Evolutionary conservation across 768 basidiomycete genomes (phyloP).

Genomic region (Tricholoma sp.): DNA sequence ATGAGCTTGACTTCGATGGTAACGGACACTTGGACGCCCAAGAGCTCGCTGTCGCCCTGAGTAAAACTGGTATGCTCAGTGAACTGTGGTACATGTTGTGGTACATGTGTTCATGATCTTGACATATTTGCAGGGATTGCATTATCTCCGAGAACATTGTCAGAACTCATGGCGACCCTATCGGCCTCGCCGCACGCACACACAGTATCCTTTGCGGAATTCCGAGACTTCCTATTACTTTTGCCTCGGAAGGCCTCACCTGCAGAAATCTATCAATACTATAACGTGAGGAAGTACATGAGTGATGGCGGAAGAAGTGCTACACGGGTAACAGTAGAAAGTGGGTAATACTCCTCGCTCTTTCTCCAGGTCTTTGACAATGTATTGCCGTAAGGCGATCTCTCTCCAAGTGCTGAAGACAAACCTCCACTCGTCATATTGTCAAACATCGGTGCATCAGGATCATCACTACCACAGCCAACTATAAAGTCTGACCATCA

Average conservation of each 20-base stretch:
- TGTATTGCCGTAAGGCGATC: constrained; percentile 52
- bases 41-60: constrained; percentile 40
- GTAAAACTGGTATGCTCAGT: constrained; percentile 58
- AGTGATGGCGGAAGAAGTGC: constrained; percentile 75
- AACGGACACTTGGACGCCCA: constrained; percentile 74
- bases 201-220: constrained; percentile 74
- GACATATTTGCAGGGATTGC: constrained; percentile 45
- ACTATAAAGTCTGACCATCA: constrained; percentile 27
- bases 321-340: constrained; percentile 86
- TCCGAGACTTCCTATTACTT: constrained; percentile 85
- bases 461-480: constrained; percentile 3
- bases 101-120: constrained; percentile 11
- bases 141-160: constrained; percentile 61
- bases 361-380: neutral
- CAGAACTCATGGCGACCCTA: constrained; percentile 78
- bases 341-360: constrained; percentile 31
- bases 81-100: constrained; percentile 9
- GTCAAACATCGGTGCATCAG: constrained; percentile 9
- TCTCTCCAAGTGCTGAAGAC: constrained; percentile 73
- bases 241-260: constrained; percentile 78
- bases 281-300: constrained; percentile 62
- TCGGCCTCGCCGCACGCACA: constrained; percentile 67
- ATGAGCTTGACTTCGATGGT: constrained; percentile 85
- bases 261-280: constrained; percentile 83
- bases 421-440: constrained; percentile 36